Percentiles rank a stretch among this genome's conserved stretches.
Conservation (phyloP, 2,329 filamentous ascomycete species). For the Colletotrichum eleusines region DNA sequence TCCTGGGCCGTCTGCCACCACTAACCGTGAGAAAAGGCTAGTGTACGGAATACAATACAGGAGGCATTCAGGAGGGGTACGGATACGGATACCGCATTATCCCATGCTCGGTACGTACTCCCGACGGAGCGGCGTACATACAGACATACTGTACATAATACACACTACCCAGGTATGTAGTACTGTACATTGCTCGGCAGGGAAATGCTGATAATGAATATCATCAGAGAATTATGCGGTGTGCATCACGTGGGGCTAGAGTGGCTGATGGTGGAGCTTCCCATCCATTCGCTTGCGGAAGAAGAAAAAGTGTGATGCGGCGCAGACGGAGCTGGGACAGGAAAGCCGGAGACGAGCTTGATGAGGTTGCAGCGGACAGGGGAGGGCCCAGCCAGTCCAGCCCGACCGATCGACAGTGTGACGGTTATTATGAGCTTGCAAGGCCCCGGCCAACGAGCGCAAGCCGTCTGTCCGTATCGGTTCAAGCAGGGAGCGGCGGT, state of each 20-base stretch:
- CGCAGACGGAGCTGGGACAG: conserved; percentile 35
- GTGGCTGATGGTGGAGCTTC: conserved; percentile 35
- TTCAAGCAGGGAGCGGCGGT: not conserved
- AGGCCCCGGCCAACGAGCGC: conserved; percentile 14
- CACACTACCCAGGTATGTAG: no score
- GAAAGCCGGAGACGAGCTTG: conserved; percentile 33
- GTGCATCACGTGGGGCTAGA: conserved; percentile 39
- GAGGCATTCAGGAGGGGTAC: not conserved
- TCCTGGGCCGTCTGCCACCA: not conserved
- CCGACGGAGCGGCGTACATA: not conserved
- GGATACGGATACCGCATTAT: not conserved
- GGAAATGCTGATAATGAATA: conserved; percentile 23
- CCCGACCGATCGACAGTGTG: conserved; percentile 37
- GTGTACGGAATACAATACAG: not conserved
- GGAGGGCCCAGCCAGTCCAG: conserved; percentile 17
- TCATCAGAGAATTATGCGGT: conserved; percentile 39
- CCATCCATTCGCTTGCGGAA: conserved; percentile 22
- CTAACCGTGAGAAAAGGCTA: not conserved
- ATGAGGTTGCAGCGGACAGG: conserved; percentile 4
- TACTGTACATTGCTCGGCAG: conserved; percentile 14
- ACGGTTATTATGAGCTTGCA: conserved; percentile 3
- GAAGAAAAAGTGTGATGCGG: conserved; percentile 39
- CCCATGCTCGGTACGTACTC: conserved; percentile 7
- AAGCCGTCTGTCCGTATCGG: conserved; percentile 10
- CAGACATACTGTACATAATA: no score